Evolutionary conservation across 1,139 yeast genomes (phyloP), one percentile per base, ranked within the genome.

Genomic region (Fermentozyma sake): DNA sequence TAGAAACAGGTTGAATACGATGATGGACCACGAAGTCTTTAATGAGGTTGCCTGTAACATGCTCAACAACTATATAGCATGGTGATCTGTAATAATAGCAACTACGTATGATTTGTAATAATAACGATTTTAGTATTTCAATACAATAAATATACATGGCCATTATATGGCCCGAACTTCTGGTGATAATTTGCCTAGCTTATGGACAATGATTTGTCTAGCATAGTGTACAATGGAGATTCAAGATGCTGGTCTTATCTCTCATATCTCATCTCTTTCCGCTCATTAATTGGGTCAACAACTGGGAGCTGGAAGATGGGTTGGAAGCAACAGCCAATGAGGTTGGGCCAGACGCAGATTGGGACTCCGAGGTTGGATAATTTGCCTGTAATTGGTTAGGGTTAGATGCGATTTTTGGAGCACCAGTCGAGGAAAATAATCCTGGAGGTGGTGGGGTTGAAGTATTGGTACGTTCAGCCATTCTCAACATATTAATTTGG

Each of bases 271-370:
- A 61, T 43, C 61, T 76, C 54, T 79, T 79, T 18, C 85, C 84
- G 39, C 77, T 76, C 72, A 80, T 76, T 46, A 80, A 62, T 48
- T 80, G 89, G 28, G 74, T 78, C 41, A 80, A 62, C 42, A 81
- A 62, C 48, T 80, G 87, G 15, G 82, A 74, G 29, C 85, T 79
- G 4, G 69, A 60, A 15, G 68, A 20, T 40, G 72, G 53, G 32
- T 39, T 42, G 16, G 44, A 38, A 12, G 57, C 51, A 31, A 27
- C 32, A 13, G 30, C 29, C n/a, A n/a, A n/a, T 12, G 34, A 36
- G 14, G 27, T 33, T 19, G 29, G 22, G 29, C 31, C 29, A 7
- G 11, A 22, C 1, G 17, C 24, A 5, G 24, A 11, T 5, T 22
- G 15, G 18, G 11, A 16, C 7, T 22, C 24, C 7, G 24, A 4